Evolutionary conservation across 495 filamentous ascomycete species (phyloP), one percentile per base, ranked within the genome.

Genomic region (Durotheca rogersii): DNA sequence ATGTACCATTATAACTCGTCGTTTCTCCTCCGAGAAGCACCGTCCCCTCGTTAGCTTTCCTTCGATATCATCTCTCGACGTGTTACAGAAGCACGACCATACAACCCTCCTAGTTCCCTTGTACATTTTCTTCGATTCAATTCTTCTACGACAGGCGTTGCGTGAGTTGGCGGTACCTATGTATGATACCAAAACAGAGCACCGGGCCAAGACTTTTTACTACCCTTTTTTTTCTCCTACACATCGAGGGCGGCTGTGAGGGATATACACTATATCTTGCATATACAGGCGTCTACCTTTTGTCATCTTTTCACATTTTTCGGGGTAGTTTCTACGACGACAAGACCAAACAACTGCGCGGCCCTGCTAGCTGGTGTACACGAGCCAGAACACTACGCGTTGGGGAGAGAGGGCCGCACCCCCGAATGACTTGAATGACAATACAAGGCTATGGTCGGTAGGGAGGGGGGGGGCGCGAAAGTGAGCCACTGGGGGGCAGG

Each of bases 221-320:
- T n/a, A n/a, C n/a, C 23, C 12, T 49, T 46, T 20, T 51, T 57
- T 40, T 57, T 25, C 23, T 45, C 47, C 29, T 41, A 58, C 61
- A 48, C 39, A 41, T 41, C 44, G 35, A 43, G 20, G 39, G 35
- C 46, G 53, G 51, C 37, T 47, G 45, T 41, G 45, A 47, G 51
- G 51, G 52, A 46, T 48, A 50, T 21, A 41, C n/a, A n/a, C n/a
- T n/a, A 41, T 50, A 39, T 46, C 30, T 50, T 60, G 61, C 61
- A 64, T 64, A 56, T 45, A 57, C 51, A 54, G 61, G 61, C 61
- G 61, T 64, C 57, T 34, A 58, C 54, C 56, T 30, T 47, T 36
- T 56, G 37, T 39, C 51, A 39, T 32, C 43, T 49, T 55, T 53
- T 53, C 34, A n/a, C n/a, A 18, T 57, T 57, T 52, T 51, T 37